These are phyloP conservation scores for Rhynchospora pubera DNA, from an alignment of 176 grass and related monocot genomes.

Conservation along the genomic window DNA sequence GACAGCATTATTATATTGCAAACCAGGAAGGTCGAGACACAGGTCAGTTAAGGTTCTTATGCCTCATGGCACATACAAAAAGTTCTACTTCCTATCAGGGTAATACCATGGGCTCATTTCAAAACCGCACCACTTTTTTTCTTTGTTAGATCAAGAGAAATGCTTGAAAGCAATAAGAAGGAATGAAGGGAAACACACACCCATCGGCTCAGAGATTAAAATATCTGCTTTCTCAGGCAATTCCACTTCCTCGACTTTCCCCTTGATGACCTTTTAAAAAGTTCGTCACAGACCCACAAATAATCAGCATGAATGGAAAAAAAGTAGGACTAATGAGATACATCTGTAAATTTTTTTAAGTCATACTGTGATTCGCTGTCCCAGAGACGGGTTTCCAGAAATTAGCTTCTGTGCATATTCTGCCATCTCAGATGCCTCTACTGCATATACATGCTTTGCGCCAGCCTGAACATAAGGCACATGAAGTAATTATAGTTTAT, in stretches of 20 bases:
- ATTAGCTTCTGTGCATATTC: slow-evolving; percentile 84
- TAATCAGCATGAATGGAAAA: background rate
- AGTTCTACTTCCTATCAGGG: background rate
- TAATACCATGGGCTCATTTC: background rate
- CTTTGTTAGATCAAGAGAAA: background rate
- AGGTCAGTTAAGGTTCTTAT: too few relatives aligned
- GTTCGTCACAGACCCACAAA: slow-evolving; percentile 7
- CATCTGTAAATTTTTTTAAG: slow-evolving; percentile 25
- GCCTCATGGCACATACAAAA: too few relatives aligned
- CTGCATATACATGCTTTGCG: slow-evolving; percentile 96
- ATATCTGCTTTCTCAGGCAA: slow-evolving; percentile 99
- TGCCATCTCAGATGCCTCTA: slow-evolving; percentile 98
- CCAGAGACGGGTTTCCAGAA: slow-evolving; percentile 78
- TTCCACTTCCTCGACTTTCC: slow-evolving; percentile 96
- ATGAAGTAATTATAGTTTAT: background rate
- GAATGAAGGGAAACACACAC: slow-evolving; percentile 24
- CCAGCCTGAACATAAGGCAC: slow-evolving; percentile 58
- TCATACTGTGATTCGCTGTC: slow-evolving; percentile 89
- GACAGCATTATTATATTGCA: too few relatives aligned
- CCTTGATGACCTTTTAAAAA: slow-evolving; percentile 69
- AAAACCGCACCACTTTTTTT: background rate
- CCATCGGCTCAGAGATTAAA: slow-evolving; percentile 97
- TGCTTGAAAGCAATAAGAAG: background rate
- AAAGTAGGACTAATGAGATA: slow-evolving; percentile 5
- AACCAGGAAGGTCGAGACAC: too few relatives aligned